Percentiles rank a stretch among this genome's conserved stretches.
These are phyloP conservation scores for Candida tunisiensis DNA, from an alignment of 1,139 yeast genomes.

Conservation along the genomic window DNA sequence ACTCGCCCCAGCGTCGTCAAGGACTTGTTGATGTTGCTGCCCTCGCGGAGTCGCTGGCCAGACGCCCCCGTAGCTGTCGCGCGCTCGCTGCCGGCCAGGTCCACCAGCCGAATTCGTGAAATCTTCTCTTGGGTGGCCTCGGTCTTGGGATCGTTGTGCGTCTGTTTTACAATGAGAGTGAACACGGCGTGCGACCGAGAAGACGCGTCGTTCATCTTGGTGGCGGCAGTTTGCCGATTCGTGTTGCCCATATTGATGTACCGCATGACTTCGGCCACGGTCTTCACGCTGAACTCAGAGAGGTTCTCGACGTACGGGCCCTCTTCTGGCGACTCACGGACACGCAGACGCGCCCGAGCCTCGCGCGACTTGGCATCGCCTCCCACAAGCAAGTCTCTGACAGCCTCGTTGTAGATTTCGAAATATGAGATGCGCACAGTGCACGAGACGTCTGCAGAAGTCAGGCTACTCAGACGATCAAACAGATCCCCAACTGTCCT, in stretches of 20 bases:
- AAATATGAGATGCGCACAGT: constrained; percentile 44
- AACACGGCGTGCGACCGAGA: constrained; percentile 70
- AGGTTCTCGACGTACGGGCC: constrained; percentile 63
- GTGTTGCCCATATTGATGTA: constrained; percentile 30
- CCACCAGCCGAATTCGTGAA: constrained; percentile 54
- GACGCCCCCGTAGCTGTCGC: constrained; percentile 44
- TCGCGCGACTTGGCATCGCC: background rate
- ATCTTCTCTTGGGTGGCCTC: constrained; percentile 40
- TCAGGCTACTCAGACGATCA: constrained; percentile 23
- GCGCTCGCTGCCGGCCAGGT: constrained; percentile 72
- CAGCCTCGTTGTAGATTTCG: constrained; percentile 48
- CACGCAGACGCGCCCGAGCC: constrained; percentile 23
- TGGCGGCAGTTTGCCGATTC: constrained; percentile 48
- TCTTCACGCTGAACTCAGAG: constrained; percentile 29
- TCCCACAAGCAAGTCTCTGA: constrained; percentile 7
- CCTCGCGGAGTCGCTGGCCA: constrained; percentile 55
- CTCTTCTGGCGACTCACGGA: constrained; percentile 40
- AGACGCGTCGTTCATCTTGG: constrained; percentile 53
- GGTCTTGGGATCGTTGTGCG: constrained; percentile 24
- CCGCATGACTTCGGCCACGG: constrained; percentile 27
- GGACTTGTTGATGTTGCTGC: constrained; percentile 58
- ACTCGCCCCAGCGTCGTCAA: constrained; percentile 64
- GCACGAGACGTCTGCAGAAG: constrained; percentile 27
- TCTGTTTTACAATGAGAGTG: constrained; percentile 43
- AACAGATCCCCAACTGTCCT: constrained; percentile 39